A percentile compares a stretch with the other conserved stretches of the same genome.
phyloP scores from a whole-genome alignment of 495 filamentous ascomycete species.

The Neurospora sp. region DNA sequence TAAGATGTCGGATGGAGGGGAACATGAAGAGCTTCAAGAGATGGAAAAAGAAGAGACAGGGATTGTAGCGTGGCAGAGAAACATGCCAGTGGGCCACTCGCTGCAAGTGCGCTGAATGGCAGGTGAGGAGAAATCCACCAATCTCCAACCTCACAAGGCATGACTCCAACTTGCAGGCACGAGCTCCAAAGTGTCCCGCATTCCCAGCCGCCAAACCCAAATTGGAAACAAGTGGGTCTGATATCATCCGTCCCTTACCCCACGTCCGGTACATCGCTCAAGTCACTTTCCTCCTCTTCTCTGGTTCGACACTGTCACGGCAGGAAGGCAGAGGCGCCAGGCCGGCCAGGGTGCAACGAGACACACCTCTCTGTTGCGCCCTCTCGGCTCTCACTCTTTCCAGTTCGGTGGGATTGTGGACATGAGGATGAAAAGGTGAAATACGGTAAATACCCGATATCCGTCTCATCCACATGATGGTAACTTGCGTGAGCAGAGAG shows the following conservation, averaged over 20 bases:
- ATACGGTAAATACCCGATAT: neutral
- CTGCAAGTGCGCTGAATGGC: neutral
- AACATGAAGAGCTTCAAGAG: neutral
- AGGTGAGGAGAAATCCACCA: neutral
- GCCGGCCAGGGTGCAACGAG: neutral
- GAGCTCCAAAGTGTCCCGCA: neutral
- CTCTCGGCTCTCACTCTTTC: slow-evolving; percentile 2
- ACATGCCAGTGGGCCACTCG: neutral
- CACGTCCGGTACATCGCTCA: slow-evolving; percentile 3
- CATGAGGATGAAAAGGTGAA: neutral
- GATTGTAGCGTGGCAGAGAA: slow-evolving; percentile 3
- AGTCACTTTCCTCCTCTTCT: neutral
- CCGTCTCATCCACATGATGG: neutral
- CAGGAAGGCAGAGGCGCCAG: neutral
- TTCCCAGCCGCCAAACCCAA: neutral
- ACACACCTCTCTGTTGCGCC: neutral
- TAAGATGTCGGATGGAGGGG: neutral
- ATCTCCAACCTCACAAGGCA: neutral
- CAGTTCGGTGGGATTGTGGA: neutral
- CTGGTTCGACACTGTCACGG: neutral
- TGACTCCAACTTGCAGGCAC: neutral
- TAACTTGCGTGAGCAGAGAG: neutral
- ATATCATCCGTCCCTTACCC: slow-evolving; percentile 1
- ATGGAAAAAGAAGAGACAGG: neutral
- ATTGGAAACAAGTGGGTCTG: neutral